Evolutionary conservation across 441 rosid species (phyloP).

Genomic region (Jatropha multifida): DNA sequence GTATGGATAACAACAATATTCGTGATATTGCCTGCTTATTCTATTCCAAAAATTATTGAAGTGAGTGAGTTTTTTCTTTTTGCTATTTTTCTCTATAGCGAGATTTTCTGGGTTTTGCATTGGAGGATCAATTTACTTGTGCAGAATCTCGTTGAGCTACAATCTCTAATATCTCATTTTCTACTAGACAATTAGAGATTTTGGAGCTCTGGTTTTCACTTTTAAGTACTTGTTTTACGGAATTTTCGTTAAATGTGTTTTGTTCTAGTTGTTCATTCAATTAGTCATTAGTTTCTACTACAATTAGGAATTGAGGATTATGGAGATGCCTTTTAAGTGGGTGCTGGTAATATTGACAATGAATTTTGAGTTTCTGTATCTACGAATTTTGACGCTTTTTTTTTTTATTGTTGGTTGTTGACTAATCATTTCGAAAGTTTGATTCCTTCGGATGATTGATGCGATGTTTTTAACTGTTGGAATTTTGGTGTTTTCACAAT

Average conservation of each 20-base stretch:
- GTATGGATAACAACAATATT: background rate
- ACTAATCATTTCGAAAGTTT: background rate
- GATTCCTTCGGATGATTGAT: conserved; percentile 7
- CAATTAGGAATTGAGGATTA: background rate
- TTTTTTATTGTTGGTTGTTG: background rate
- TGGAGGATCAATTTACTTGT: background rate
- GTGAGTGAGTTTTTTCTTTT: background rate
- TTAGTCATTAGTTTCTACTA: background rate
- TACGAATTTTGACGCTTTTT: background rate
- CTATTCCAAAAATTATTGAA: background rate
- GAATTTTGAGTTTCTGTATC: background rate
- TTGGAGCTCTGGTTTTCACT: background rate
- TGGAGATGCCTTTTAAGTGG: background rate
- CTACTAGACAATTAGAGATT: background rate
- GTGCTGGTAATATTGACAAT: background rate
- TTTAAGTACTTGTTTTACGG: background rate
- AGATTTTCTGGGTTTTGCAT: background rate
- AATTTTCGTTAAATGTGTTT: background rate
- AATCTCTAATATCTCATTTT: background rate
- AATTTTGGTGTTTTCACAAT: background rate
- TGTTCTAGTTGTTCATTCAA: background rate
- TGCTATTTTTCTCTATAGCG: background rate
- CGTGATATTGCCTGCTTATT: background rate
- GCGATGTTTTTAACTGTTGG: background rate
- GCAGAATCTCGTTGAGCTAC: background rate